Percentiles rank a stretch among this genome's conserved stretches.
phyloP scores from a whole-genome alignment of 352 stramenopile genomes.

The Phytopythium cucurbitacearum region DNA sequence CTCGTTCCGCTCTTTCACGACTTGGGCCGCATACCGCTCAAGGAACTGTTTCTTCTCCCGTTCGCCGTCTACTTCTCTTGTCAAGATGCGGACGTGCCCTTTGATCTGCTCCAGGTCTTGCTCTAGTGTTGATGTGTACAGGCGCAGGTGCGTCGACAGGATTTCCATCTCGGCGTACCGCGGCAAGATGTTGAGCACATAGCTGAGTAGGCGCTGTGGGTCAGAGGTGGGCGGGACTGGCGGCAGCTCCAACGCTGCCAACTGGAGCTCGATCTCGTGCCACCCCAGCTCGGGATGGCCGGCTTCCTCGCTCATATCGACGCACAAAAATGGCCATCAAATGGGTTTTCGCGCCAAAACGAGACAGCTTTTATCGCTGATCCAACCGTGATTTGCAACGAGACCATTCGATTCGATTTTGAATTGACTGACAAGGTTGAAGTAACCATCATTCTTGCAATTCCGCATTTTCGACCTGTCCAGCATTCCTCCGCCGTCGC shows the following conservation, averaged over 20 bases:
- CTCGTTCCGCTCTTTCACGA: conserved; percentile 86
- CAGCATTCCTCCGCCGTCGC: conserved; percentile 1
- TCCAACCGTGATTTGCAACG: too few species aligned
- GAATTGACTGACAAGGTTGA: conserved; percentile 31
- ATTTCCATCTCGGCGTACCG: conserved; percentile 86
- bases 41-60: conserved; percentile 79
- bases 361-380: not conserved
- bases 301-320: not conserved
- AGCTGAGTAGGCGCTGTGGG: conserved; percentile 65
- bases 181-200: conserved; percentile 70
- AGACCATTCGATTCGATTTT: conserved; percentile 12
- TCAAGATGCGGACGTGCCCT: conserved; percentile 49
- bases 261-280: conserved; percentile 50
- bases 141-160: conserved; percentile 61
- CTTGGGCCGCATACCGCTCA: conserved; percentile 71
- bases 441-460: conserved; percentile 44
- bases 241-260: conserved; percentile 48
- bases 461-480: conserved; percentile 13
- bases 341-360: conserved; percentile 3
- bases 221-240: conserved; percentile 69
- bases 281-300: conserved; percentile 27
- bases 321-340: not conserved
- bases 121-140: conserved; percentile 68
- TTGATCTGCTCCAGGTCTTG: conserved; percentile 76
- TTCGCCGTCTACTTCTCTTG: conserved; percentile 40